phyloP scores from a whole-genome alignment of 2,329 filamentous ascomycete genomes.

The Fusarium praegraminearum region DNA sequence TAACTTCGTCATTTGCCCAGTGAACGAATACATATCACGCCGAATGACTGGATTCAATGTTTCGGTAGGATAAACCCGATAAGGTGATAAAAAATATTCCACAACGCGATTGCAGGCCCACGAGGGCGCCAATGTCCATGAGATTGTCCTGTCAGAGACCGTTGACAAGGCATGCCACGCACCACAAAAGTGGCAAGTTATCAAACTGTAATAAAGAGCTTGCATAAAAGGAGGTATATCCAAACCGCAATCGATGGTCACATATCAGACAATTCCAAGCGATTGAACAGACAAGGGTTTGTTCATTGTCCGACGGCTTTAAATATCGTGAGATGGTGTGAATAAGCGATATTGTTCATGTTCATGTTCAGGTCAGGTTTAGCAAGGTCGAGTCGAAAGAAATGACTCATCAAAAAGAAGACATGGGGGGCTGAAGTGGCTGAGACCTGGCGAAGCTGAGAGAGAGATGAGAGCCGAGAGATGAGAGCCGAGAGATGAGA shows the following conservation, averaged over 20 bases:
- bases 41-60: constrained; percentile 1
- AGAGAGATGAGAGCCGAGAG: not conserved
- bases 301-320: constrained; percentile 1
- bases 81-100: not conserved
- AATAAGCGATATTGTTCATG: constrained; percentile 6
- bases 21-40: not conserved
- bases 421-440: constrained; percentile 5
- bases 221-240: not conserved
- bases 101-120: not conserved
- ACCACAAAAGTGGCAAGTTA: not conserved
- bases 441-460: not conserved
- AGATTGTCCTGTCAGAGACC: not conserved
- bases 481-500: not conserved
- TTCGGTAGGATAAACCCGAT: not conserved
- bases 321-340: constrained; percentile 22
- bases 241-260: not conserved
- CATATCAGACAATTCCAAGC: not conserved
- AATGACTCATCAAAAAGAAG: constrained; percentile 4
- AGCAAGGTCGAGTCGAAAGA: not conserved
- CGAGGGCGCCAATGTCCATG: not conserved
- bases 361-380: not conserved
- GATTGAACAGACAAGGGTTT: constrained; percentile 1
- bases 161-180: not conserved
- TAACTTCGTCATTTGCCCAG: constrained; percentile 9
- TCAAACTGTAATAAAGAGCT: not conserved